Base-by-base conservation (phyloP, 2,329 filamentous ascomycete species). In the Chrysosporium keratinophilum region DNA sequence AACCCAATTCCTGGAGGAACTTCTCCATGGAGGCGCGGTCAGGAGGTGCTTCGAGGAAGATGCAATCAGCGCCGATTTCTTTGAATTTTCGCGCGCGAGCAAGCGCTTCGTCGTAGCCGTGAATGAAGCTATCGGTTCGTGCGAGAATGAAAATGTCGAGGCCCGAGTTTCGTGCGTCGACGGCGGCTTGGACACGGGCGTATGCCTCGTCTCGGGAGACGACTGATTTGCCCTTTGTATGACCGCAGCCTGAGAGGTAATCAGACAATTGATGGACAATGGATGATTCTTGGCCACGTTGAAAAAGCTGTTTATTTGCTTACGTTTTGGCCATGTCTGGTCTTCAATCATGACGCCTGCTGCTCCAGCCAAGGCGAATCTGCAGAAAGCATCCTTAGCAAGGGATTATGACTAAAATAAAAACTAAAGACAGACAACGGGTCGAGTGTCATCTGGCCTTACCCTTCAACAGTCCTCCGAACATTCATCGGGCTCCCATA, bases 401-500 rank as follows among this genome's bases (percentile, higher is more conserved):
- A 39, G 39, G 12, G 3, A 33, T 45, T 12, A 45, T 15, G 6
- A 10, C 2, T 17, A 14, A 5, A 12, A 47, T 10, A 37, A 28
- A n/a, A 3, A n/a, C 19, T 31, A 7, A 28, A 28, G 23, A 28
- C 3, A 28, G 7, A 28, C 7, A 28, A 28, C 7, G 23, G 7
- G 28, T 17, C 9, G 45, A n/a, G n/a, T n/a, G n/a, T n/a, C n/a
- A 19, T 35, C 23, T 31, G 23, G 11, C 20, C 51, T 4, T 70
- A 76, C 5, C 64, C 65, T 57, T 75, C 67, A 2, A 76, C 74
- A 0, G 74, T 75, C 14, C 73, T 58, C 39, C 66, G 67, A 1
- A 76, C 73, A 46, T 75, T 76, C 70, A 75, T 71, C 2, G 74
- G 70, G 40, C 71, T 68, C 4, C 74, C 74, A 50, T 76, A 76